Conservation (phyloP, 306 rosid genomes). For the Lupinus albus region DNA sequence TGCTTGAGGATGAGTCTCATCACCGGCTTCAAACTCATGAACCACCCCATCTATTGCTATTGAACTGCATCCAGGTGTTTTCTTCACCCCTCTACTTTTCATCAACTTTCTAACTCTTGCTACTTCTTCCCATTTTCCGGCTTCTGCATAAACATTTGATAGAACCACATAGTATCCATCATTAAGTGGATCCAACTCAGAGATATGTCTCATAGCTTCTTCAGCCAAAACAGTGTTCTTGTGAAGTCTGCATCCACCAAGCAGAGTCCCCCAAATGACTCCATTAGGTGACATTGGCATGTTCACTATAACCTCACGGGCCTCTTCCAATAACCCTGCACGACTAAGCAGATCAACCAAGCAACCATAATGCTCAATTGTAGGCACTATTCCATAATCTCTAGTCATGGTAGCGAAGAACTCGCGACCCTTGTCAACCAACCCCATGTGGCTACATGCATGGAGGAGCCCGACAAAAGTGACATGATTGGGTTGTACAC, state of each 20-base stretch:
- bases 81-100: too few species aligned
- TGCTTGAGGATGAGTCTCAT: too few species aligned
- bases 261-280: conserved; percentile 64
- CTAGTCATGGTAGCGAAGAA: conserved; percentile 51
- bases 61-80: too few species aligned
- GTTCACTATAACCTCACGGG: conserved; percentile 48
- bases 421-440: conserved; percentile 51
- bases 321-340: conserved; percentile 61
- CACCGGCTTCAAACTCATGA: too few species aligned
- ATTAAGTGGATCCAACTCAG: background rate
- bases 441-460: conserved; percentile 61
- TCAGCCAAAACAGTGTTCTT: conserved; percentile 48
- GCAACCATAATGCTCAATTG: conserved; percentile 61
- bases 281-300: conserved; percentile 58
- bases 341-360: conserved; percentile 61
- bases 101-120: too few species aligned
- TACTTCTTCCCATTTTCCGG: too few species aligned
- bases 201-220: conserved; percentile 38
- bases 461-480: conserved; percentile 55
- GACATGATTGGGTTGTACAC: conserved; percentile 48
- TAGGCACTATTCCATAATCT: conserved; percentile 50
- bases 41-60: too few species aligned
- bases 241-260: conserved; percentile 59
- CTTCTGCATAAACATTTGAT: too few species aligned
- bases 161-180: background rate